Evolutionary conservation across 2,329 filamentous ascomycete species (phyloP).

Genomic region (Leptographium radiaticola): DNA sequence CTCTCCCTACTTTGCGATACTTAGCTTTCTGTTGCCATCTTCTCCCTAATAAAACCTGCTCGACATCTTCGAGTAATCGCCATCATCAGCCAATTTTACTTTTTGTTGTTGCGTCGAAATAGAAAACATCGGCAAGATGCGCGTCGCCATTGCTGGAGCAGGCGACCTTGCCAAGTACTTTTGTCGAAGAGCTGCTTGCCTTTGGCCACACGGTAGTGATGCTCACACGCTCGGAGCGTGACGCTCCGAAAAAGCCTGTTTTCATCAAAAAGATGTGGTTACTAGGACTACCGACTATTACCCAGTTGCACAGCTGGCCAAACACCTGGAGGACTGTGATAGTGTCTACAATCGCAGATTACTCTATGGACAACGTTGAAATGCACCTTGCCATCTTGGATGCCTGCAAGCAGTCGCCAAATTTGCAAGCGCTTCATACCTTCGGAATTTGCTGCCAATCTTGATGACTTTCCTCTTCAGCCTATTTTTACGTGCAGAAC

Average conservation of each 20-base stretch:
- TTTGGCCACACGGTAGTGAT: background rate
- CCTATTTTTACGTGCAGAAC: background rate
- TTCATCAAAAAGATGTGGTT: background rate
- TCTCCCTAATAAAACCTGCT: too few species aligned
- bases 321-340: background rate
- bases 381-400: background rate
- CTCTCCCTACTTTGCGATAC: too few species aligned
- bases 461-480: background rate
- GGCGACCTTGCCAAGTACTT: background rate
- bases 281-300: background rate
- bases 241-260: background rate
- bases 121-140: too few species aligned
- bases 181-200: background rate
- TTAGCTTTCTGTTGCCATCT: too few species aligned
- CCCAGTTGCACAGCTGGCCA: background rate
- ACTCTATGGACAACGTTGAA: background rate
- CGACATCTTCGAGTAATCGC: too few species aligned
- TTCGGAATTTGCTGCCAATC: background rate
- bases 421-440: background rate
- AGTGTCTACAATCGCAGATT: background rate
- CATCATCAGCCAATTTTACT: too few species aligned
- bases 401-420: background rate
- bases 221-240: too few species aligned
- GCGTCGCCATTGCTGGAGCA: background rate
- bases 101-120: too few species aligned